Base-by-base conservation (phyloP, 139 green algal genomes). In the Chlamydomonas urium region DNA sequence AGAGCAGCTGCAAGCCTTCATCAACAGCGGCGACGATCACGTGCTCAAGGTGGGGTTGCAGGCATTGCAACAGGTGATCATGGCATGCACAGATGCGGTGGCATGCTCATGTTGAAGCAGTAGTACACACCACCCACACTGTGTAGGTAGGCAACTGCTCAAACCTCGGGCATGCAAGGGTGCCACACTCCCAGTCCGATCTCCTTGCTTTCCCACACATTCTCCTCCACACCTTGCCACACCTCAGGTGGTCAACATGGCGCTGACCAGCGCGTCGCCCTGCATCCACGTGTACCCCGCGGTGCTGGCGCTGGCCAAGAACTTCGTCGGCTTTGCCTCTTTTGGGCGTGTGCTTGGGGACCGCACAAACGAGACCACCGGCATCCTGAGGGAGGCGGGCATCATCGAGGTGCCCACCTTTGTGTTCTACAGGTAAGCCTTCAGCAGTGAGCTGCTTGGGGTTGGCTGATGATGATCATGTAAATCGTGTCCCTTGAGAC, bases 371-470 rank as follows among this genome's bases (percentile, higher is more conserved):
- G 70, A 77, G 32, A 69, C 42, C 21, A n/a, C 42, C 1, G 26
- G 33, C 23, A 45, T 85, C 69, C 70, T 85, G 32, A 38, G 67
- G 58, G 72, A 91, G 35, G 70, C 85, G 26, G 87, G 86, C n/a
- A 70, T 94, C 29, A 26, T 84, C 6, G 84, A 93, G 82, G 89
- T 97, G 69, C 91, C 91, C 26, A 94, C 88, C 23, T 97, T 97
- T 74, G 38, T 97, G 0, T 97, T 96, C 65, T 96, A 89, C 76
- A 83, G 75, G 72, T 81, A 26, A 26, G 26, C 1, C n/a, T n/a
- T n/a, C n/a, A n/a, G n/a, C n/a, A n/a, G n/a, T n/a, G n/a, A n/a
- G n/a, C n/a, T n/a, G n/a, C n/a, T n/a, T n/a, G n/a, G n/a, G n/a
- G n/a, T n/a, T n/a, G n/a, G n/a, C n/a, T n/a, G n/a, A n/a, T n/a